phyloP scores from a whole-genome alignment of 306 rosid species.

The Heteromeles arbutifolia region DNA sequence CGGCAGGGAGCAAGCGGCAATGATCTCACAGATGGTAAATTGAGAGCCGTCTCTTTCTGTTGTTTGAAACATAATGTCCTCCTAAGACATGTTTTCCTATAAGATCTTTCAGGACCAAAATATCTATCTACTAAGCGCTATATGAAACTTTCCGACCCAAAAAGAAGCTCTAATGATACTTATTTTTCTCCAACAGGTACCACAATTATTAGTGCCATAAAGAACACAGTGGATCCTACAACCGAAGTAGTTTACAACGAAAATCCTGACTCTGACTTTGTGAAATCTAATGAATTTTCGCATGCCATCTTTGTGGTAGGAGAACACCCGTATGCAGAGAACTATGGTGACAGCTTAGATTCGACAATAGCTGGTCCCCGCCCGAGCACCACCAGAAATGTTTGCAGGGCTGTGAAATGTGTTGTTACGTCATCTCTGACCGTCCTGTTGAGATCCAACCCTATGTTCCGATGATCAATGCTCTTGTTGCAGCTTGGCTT shows the following conservation, averaged over 20 bases:
- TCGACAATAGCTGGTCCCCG: conserved; percentile 23
- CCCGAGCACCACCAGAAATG: conserved; percentile 16
- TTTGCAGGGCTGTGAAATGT: conserved; percentile 31
- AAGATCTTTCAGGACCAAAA: no score
- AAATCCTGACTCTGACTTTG: conserved; percentile 20
- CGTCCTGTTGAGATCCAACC: conserved; percentile 32
- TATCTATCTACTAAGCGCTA: background rate
- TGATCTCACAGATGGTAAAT: conserved; percentile 9
- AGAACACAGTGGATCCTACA: conserved; percentile 13
- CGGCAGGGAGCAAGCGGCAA: conserved; percentile 30
- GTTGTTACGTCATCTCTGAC: conserved; percentile 28
- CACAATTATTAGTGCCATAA: conserved; percentile 21
- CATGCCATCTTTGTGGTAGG: conserved; percentile 39
- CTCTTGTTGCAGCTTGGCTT: conserved; percentile 44
- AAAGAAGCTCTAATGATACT: no score
- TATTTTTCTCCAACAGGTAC: background rate
- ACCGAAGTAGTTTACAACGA: conserved; percentile 22
- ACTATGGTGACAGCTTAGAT: conserved; percentile 30
- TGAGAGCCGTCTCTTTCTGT: background rate
- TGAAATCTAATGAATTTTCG: conserved; percentile 13
- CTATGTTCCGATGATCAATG: conserved; percentile 7
- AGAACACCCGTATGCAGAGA: conserved; percentile 36
- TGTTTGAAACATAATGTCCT: no score
- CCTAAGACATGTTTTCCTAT: no score
- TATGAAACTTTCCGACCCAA: background rate